These are phyloP conservation scores for Nannochloropsis oceanica DNA, from an alignment of 108 stramenopile genomes.

Conservation along the genomic window DNA sequence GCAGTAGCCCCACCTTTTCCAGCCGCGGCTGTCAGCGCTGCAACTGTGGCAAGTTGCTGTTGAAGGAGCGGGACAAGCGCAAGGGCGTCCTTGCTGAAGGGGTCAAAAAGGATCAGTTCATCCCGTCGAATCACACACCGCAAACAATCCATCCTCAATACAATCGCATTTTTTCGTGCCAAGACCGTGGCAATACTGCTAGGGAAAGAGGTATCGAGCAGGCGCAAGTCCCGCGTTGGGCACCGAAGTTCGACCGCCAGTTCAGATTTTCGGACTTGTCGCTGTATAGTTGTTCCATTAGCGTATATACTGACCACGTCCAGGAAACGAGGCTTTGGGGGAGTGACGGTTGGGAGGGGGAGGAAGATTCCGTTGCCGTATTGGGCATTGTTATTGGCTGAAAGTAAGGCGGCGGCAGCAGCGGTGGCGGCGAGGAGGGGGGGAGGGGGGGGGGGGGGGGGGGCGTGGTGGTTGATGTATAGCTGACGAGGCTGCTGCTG, in stretches of 20 bases:
- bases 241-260: constrained; percentile 24
- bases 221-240: constrained; percentile 28
- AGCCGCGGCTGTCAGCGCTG: neutral
- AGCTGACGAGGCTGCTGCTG: too few species aligned
- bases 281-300: neutral
- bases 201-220: constrained; percentile 23
- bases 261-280: constrained; percentile 26
- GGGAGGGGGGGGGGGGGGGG: neutral
- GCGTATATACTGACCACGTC: constrained; percentile 3
- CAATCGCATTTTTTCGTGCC: constrained; percentile 2
- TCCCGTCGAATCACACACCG: constrained; percentile 18
- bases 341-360: neutral
- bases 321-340: neutral
- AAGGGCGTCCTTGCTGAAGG: constrained; percentile 5
- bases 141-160: neutral
- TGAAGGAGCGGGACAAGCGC: constrained; percentile 8
- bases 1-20: neutral
- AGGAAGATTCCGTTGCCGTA: neutral
- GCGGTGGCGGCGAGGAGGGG: neutral
- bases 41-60: neutral
- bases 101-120: constrained; percentile 25
- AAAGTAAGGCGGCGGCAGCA: neutral
- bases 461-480: too few species aligned
- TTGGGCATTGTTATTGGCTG: neutral
- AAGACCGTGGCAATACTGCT: constrained; percentile 11